Evolutionary conservation across 805 yeast species (phyloP).

Genomic region (Kodamaea kakaduensis): DNA sequence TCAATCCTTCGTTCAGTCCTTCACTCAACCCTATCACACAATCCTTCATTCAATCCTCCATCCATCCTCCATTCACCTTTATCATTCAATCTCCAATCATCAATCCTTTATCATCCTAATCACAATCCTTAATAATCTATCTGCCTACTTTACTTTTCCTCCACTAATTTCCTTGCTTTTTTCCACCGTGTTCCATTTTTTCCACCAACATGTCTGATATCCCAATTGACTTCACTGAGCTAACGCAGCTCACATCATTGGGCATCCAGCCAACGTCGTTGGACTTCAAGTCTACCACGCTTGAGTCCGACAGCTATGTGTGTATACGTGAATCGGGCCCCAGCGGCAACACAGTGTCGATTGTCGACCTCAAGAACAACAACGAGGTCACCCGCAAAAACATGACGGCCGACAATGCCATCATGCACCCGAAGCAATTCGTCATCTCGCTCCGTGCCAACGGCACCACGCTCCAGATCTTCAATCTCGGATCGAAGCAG

Average conservation of each 20-base stretch:
- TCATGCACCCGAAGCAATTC: constrained; percentile 87
- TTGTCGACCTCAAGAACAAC: constrained; percentile 76
- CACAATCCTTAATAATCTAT: too few relatives aligned
- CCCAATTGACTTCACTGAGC: constrained; percentile 96
- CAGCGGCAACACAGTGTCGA: constrained; percentile 83
- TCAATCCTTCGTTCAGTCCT: too few relatives aligned
- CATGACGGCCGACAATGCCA: constrained; percentile 97
- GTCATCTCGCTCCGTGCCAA: constrained; percentile 93
- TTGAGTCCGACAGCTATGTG: constrained; percentile 88
- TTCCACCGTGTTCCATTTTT: background rate
- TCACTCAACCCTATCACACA: too few relatives aligned
- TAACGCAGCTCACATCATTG: constrained; percentile 78
- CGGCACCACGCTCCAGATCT: constrained; percentile 93
- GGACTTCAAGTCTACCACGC: constrained; percentile 90
- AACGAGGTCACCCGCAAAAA: constrained; percentile 81
- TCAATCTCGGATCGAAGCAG: constrained; percentile 82
- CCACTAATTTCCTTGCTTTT: too few relatives aligned
- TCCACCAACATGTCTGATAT: constrained; percentile 46
- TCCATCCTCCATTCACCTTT: too few relatives aligned
- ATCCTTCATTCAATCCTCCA: too few relatives aligned
- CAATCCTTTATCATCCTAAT: too few relatives aligned
- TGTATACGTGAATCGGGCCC: constrained; percentile 69
- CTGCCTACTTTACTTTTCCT: too few relatives aligned
- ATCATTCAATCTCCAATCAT: too few relatives aligned
- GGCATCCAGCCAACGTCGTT: constrained; percentile 83